Evolutionary conservation across 352 stramenopile genomes (phyloP).

Genomic region (Phytophthora sansomeana): DNA sequence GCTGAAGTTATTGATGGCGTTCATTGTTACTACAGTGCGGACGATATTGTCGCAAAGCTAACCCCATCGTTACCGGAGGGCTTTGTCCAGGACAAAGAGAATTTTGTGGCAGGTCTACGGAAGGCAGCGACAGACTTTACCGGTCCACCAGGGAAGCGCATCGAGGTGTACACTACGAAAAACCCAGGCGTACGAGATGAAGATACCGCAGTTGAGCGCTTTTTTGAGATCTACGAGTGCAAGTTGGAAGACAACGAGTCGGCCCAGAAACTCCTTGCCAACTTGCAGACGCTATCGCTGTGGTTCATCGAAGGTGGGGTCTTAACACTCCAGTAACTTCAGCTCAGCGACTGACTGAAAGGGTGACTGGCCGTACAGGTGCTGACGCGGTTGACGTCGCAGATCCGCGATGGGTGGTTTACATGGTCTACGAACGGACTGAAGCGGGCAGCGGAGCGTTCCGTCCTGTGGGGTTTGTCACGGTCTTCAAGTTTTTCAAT

Average conservation of each 20-base stretch:
- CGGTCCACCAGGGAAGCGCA: conserved; percentile 47
- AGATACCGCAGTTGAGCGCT: conserved; percentile 12
- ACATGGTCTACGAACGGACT: conserved; percentile 74
- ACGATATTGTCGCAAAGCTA: conserved; percentile 63
- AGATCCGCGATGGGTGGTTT: conserved; percentile 81
- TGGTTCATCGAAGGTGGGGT: conserved; percentile 89
- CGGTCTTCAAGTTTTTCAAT: conserved; percentile 87
- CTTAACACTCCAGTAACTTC: neutral
- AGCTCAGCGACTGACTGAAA: no score
- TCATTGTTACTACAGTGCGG: conserved; percentile 39
- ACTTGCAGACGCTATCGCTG: conserved; percentile 75
- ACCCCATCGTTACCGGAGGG: conserved; percentile 48
- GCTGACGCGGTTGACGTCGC: conserved; percentile 77
- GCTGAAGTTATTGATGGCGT: neutral
- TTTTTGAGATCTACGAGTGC: conserved; percentile 81
- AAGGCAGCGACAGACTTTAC: conserved; percentile 38
- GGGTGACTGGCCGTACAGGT: conserved; percentile 33
- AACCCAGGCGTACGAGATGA: conserved; percentile 5
- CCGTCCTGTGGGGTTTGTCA: conserved; percentile 73
- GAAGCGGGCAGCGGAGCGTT: conserved; percentile 26
- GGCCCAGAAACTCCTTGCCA: conserved; percentile 64
- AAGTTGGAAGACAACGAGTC: conserved; percentile 58
- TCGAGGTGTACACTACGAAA: conserved; percentile 49
- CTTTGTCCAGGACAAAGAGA: conserved; percentile 53
- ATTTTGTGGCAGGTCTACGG: conserved; percentile 41